These are phyloP conservation scores for Trichodelitschia bisporula DNA, from an alignment of 495 filamentous ascomycete species.

Conservation along the genomic window DNA sequence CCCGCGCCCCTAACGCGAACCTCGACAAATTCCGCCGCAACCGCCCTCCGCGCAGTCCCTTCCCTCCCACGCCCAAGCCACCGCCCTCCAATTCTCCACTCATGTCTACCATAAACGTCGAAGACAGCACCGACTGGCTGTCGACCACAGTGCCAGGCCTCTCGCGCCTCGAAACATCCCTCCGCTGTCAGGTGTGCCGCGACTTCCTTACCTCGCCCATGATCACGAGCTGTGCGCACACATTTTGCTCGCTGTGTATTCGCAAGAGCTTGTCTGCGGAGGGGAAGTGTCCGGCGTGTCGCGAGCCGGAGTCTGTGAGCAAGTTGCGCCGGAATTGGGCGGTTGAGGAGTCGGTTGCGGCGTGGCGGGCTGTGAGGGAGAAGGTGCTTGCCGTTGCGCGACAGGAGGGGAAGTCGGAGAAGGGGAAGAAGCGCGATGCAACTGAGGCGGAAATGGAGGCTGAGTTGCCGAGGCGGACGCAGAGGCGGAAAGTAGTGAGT, in stretches of 20 bases:
- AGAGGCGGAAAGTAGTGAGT: constrained; percentile 11
- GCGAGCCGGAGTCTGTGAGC: constrained; percentile 49
- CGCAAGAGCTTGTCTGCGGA: constrained; percentile 57
- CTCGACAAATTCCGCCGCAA: too few species aligned
- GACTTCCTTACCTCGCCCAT: constrained; percentile 88
- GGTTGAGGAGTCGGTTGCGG: constrained; percentile 28
- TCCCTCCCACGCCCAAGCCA: too few species aligned
- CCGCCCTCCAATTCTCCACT: too few species aligned
- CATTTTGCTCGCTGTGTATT: constrained; percentile 92
- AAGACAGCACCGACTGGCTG: constrained; percentile 88
- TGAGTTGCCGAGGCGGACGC: constrained; percentile 13
- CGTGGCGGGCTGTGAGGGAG: constrained; percentile 20
- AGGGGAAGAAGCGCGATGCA: constrained; percentile 8
- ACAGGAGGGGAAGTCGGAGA: constrained; percentile 15
- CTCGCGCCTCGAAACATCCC: constrained; percentile 51
- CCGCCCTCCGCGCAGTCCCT: too few species aligned
- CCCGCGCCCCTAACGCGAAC: too few species aligned
- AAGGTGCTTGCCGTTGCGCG: constrained; percentile 24
- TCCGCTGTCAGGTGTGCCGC: constrained; percentile 94
- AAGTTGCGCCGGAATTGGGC: constrained; percentile 66
- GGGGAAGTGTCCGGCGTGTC: constrained; percentile 68
- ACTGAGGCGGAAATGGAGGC: too few species aligned
- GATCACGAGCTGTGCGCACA: constrained; percentile 83
- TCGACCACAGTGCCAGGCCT: constrained; percentile 49
- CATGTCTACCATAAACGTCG: too few species aligned